Evolutionary conservation across 495 filamentous ascomycete species (phyloP).

Genomic region (Xylaria curta): DNA sequence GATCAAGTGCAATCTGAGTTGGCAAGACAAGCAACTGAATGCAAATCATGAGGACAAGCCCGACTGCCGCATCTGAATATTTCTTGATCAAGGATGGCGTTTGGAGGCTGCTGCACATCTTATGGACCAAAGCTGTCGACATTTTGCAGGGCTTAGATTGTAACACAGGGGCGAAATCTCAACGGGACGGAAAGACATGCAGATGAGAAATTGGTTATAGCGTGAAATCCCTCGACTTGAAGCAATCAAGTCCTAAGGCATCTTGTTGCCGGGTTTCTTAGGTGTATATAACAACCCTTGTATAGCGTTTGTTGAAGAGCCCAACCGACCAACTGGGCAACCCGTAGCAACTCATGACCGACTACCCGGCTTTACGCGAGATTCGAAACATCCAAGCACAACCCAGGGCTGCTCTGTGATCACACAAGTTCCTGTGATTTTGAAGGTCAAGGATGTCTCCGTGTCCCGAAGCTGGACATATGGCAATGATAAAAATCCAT

Average conservation of each 20-base stretch:
- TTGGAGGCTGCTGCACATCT: conserved; percentile 34
- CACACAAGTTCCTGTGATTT: conserved; percentile 20
- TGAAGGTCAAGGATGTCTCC: neutral
- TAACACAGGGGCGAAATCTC: conserved; percentile 26
- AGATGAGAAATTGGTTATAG: conserved; percentile 17
- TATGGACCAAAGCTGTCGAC: conserved; percentile 29
- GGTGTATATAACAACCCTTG: conserved; percentile 27
- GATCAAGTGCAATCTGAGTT: conserved; percentile 33
- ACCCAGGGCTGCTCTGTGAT: conserved; percentile 21
- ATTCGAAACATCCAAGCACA: conserved; percentile 17
- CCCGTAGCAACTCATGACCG: neutral
- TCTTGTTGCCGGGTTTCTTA: neutral
- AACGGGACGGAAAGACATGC: conserved; percentile 32
- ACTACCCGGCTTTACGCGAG: neutral
- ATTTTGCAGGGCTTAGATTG: conserved; percentile 23
- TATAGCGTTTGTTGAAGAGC: conserved; percentile 27
- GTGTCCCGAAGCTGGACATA: conserved; percentile 13
- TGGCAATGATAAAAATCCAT: conserved; percentile 21
- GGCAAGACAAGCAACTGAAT: conserved; percentile 36
- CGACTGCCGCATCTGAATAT: conserved; percentile 36
- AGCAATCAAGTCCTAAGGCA: conserved; percentile 27
- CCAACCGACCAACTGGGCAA: neutral
- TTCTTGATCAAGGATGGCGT: conserved; percentile 30
- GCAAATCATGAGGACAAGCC: conserved; percentile 31
- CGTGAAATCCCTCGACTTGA: conserved; percentile 27